phyloP scores from a whole-genome alignment of 2,329 filamentous ascomycete species.

The Capronia coronata region DNA sequence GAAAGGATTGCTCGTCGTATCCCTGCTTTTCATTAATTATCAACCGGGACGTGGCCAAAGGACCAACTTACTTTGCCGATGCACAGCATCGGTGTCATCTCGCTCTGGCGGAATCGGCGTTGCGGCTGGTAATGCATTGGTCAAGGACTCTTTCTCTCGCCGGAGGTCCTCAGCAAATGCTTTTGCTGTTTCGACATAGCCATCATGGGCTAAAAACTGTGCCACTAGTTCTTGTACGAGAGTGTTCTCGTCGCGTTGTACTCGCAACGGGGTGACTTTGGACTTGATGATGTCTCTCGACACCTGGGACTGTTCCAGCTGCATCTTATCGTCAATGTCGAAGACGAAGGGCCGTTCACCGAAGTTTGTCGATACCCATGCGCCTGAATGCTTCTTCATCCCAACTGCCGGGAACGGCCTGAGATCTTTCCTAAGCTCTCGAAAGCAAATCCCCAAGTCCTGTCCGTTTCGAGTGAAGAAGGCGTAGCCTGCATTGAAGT shows the following conservation, averaged over 20 bases:
- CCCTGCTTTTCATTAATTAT: slow-evolving; percentile 45
- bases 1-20: slow-evolving; percentile 83
- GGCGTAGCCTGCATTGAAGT: slow-evolving; percentile 54
- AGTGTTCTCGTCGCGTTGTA: slow-evolving; percentile 56
- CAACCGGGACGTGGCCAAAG: slow-evolving; percentile 1
- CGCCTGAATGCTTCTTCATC: slow-evolving; percentile 57
- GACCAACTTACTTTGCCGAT: slow-evolving; percentile 67
- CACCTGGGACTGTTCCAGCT: slow-evolving; percentile 58
- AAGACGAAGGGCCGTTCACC: slow-evolving; percentile 72
- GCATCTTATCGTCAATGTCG: slow-evolving; percentile 74
- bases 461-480: slow-evolving; percentile 62
- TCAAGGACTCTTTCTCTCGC: slow-evolving; percentile 64
- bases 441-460: slow-evolving; percentile 51
- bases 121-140: slow-evolving; percentile 50
- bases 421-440: slow-evolving; percentile 37
- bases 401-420: slow-evolving; percentile 53
- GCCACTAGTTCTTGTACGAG: slow-evolving; percentile 76
- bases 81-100: slow-evolving; percentile 79
- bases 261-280: slow-evolving; percentile 55
- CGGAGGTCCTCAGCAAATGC: slow-evolving; percentile 80
- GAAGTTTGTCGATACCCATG: slow-evolving; percentile 56
- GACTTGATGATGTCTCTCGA: slow-evolving; percentile 55
- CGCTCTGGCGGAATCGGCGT: slow-evolving; percentile 48
- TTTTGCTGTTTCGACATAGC: slow-evolving; percentile 85
- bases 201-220: slow-evolving; percentile 89